A percentile compares a stretch with the other conserved stretches of the same genome.
Evolutionary conservation across 75 land plant genomes (phyloP).

Genomic region (Larix kaempferi): DNA sequence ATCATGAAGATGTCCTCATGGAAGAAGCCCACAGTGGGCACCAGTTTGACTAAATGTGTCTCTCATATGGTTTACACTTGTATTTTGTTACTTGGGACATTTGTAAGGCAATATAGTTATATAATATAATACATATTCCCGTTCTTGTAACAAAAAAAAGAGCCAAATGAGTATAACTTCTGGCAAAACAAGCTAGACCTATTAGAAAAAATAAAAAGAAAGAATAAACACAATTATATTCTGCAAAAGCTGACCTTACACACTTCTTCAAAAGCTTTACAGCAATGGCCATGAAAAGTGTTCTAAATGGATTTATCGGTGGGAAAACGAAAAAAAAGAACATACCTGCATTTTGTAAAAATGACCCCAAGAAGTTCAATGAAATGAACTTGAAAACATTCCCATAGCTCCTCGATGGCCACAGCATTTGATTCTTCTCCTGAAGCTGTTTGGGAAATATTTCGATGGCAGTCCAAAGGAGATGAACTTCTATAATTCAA

Average conservation of each 20-base stretch:
- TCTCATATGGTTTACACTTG: too few species aligned
- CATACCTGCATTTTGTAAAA: background rate
- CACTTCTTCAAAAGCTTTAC: background rate
- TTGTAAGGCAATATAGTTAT: too few species aligned
- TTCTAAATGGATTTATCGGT: too few species aligned
- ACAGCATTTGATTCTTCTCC: background rate
- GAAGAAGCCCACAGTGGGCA: too few species aligned
- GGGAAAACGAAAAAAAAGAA: background rate
- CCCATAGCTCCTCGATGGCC: conserved; percentile 6
- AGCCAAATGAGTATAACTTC: background rate
- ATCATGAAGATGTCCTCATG: too few species aligned
- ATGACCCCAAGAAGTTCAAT: background rate
- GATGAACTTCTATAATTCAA: background rate
- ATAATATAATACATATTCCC: too few species aligned
- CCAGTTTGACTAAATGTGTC: too few species aligned
- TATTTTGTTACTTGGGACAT: too few species aligned
- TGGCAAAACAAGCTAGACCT: background rate
- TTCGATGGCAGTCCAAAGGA: background rate
- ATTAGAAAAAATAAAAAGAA: background rate
- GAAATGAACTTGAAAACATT: conserved; percentile 9
- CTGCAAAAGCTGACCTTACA: background rate
- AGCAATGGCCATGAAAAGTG: background rate
- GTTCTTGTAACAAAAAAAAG: background rate
- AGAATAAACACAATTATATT: background rate
- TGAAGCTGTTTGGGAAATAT: background rate